phyloP scores from a whole-genome alignment of 2,329 filamentous ascomycete species.

The Cyphellophora europaea region DNA sequence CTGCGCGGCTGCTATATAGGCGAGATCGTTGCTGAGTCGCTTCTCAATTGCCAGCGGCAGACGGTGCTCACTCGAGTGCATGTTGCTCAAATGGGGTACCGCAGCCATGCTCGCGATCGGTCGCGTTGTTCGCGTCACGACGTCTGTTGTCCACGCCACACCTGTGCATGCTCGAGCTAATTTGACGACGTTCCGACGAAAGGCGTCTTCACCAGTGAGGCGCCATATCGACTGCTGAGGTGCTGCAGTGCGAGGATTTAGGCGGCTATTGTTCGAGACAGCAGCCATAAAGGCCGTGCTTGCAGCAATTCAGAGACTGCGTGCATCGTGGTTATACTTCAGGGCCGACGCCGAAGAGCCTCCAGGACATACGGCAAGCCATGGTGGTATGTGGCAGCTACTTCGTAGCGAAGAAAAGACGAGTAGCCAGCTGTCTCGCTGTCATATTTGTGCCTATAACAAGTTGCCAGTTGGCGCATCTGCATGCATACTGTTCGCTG shows the following conservation, averaged over 20 bases:
- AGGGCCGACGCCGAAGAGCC: no score
- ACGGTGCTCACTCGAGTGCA: not conserved
- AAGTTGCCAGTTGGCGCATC: no score
- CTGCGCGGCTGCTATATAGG: conserved; percentile 21
- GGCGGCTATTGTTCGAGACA: no score
- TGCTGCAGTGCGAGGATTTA: conserved; percentile 12
- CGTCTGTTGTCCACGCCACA: conserved; percentile 2
- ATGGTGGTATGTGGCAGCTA: no score
- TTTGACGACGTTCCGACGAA: conserved; percentile 14
- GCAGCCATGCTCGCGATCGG: conserved; percentile 4
- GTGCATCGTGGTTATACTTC: no score
- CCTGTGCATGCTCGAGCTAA: conserved; percentile 11
- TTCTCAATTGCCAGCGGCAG: conserved; percentile 16
- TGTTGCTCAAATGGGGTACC: not conserved
- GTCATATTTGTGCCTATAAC: no score
- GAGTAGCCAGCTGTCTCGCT: no score
- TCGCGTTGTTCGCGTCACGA: conserved; percentile 4
- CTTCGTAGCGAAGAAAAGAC: no score
- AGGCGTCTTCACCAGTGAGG: conserved; percentile 10
- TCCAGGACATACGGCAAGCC: no score
- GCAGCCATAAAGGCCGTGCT: no score
- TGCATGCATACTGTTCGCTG: no score
- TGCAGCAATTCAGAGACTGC: no score
- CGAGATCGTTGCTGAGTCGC: conserved; percentile 22
- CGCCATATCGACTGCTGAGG: conserved; percentile 17